Percentiles rank a stretch among this genome's conserved stretches.
These are phyloP conservation scores for Sporothrix dimorphospora DNA, from an alignment of 2,329 filamentous ascomycete genomes.

Conservation along the genomic window DNA sequence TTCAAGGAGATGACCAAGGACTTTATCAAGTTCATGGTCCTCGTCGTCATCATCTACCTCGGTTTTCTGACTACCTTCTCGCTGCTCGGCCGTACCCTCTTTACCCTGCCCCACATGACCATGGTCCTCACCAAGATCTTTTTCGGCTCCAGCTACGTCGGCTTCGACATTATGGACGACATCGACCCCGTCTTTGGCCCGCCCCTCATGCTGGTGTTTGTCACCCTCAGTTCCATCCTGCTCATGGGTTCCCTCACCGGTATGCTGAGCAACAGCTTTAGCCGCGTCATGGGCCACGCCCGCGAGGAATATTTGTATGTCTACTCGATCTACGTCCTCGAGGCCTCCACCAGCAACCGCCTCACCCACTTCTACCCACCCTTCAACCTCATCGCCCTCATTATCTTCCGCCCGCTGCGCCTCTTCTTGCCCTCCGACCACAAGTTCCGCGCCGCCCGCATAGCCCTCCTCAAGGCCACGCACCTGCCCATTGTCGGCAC, in stretches of 20 bases:
- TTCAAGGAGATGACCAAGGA: slow-evolving; percentile 94
- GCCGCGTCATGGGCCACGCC: slow-evolving; percentile 64
- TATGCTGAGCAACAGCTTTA: slow-evolving; percentile 77
- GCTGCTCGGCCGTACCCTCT: slow-evolving; percentile 71
- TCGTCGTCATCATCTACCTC: slow-evolving; percentile 79
- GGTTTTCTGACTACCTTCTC: slow-evolving; percentile 89
- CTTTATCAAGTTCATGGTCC: slow-evolving; percentile 79
- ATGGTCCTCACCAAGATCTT: slow-evolving; percentile 81
- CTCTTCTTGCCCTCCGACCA: slow-evolving; percentile 66
- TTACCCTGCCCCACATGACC: slow-evolving; percentile 68
- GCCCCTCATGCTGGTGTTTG: slow-evolving; percentile 71
- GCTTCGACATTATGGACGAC: slow-evolving; percentile 68
- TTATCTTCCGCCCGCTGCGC: slow-evolving; percentile 72
- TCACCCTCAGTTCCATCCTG: slow-evolving; percentile 76
- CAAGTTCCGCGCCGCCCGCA: slow-evolving; percentile 64
- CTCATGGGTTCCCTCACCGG: slow-evolving; percentile 78
- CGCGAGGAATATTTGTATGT: slow-evolving; percentile 80
- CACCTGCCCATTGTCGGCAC: slow-evolving; percentile 69
- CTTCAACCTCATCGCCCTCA: slow-evolving; percentile 73
- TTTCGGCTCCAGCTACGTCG: slow-evolving; percentile 74
- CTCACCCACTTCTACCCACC: slow-evolving; percentile 72
- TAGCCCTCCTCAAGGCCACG: slow-evolving; percentile 64
- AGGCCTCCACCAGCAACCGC: slow-evolving; percentile 69
- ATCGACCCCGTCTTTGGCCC: slow-evolving; percentile 62
- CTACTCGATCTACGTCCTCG: slow-evolving; percentile 67